A percentile compares a stretch with the other conserved stretches of the same genome.
Conservation (phyloP, 2,329 filamentous ascomycete species). For the Seiridium cupressi region DNA sequence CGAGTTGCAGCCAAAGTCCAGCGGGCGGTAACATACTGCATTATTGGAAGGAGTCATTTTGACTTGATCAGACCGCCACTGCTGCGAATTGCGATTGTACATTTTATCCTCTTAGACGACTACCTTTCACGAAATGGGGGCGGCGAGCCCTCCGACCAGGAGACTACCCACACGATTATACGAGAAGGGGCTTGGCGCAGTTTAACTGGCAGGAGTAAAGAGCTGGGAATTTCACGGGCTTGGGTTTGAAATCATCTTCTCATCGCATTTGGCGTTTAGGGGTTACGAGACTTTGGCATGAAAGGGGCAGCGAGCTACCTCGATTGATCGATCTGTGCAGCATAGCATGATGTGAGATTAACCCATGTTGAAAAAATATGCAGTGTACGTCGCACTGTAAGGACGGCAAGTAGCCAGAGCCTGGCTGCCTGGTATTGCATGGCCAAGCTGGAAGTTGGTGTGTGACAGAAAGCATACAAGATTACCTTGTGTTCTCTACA, state of each 20-base stretch:
- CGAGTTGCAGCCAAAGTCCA: slow-evolving; percentile 47
- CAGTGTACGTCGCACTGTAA: background rate
- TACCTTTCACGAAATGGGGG: background rate
- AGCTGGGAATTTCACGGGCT: slow-evolving; percentile 3
- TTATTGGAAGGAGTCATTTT: background rate
- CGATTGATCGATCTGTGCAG: background rate
- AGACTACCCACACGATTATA: slow-evolving; percentile 1
- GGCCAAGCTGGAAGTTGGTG: background rate
- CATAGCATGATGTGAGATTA: slow-evolving; percentile 3
- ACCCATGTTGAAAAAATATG: slow-evolving; percentile 1
- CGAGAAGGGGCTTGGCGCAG: slow-evolving; percentile 1
- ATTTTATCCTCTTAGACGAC: slow-evolving; percentile 1
- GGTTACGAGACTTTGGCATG: slow-evolving; percentile 1
- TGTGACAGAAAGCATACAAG: background rate
- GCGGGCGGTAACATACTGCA: slow-evolving; percentile 11
- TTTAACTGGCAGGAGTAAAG: slow-evolving; percentile 6
- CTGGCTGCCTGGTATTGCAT: background rate
- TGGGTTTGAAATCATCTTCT: slow-evolving; percentile 2
- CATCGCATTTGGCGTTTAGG: slow-evolving; percentile 7
- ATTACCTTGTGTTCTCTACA: background rate
- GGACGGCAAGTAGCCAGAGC: background rate
- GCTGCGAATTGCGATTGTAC: slow-evolving; percentile 1
- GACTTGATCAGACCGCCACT: background rate
- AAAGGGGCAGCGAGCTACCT: background rate
- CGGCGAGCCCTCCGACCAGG: background rate